A percentile compares a stretch with the other conserved stretches of the same genome.
Conservation (phyloP, 2,329 filamentous ascomycete genomes). For the Amylocarpus encephaloides region DNA sequence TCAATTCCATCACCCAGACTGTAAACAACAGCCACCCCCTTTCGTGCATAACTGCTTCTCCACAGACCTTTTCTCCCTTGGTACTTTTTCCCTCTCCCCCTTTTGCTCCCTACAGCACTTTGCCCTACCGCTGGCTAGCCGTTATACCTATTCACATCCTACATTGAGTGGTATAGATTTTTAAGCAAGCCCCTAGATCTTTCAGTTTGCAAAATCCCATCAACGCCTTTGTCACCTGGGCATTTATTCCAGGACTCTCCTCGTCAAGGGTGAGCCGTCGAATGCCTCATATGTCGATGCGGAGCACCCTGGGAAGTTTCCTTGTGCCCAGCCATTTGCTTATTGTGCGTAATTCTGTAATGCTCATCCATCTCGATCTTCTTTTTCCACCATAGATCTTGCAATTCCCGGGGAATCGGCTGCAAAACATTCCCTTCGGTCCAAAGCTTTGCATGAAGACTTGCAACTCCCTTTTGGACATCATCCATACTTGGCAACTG, state of each 20-base stretch:
- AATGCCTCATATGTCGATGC: background rate
- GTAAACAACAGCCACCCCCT: too few species aligned
- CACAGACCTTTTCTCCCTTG: too few species aligned
- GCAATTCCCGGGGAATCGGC: constrained; percentile 13
- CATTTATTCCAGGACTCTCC: too few species aligned
- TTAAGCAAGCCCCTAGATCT: too few species aligned
- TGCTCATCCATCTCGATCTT: constrained; percentile 12
- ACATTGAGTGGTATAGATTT: too few species aligned
- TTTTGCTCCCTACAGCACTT: too few species aligned
- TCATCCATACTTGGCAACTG: constrained; percentile 34
- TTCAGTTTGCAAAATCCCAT: too few species aligned
- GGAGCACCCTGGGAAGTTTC: background rate
- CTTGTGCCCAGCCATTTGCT: background rate
- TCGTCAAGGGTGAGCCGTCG: background rate
- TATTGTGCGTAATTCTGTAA: background rate
- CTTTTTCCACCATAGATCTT: constrained; percentile 8
- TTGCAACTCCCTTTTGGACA: constrained; percentile 30
- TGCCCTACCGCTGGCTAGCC: too few species aligned
- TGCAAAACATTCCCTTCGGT: constrained; percentile 17
- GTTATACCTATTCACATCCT: too few species aligned
- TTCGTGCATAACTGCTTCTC: too few species aligned
- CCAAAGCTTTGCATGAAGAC: constrained; percentile 37
- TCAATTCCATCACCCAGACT: background rate
- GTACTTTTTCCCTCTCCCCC: too few species aligned
- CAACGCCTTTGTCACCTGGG: too few species aligned